Base-by-base conservation (phyloP, 2,329 filamentous ascomycete species). In the Trichoderma sp. region DNA sequence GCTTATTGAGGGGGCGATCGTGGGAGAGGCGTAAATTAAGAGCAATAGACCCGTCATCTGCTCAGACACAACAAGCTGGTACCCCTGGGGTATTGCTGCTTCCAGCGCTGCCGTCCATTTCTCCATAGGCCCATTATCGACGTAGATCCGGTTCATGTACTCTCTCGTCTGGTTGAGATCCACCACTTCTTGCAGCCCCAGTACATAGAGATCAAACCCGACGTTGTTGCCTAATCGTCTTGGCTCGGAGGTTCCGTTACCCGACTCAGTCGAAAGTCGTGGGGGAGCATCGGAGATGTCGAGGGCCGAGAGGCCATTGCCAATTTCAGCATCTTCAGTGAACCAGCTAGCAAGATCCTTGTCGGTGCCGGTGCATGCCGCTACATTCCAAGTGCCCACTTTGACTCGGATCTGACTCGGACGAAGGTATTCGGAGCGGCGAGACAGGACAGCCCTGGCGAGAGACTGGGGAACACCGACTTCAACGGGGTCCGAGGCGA, bases 381-480 rank as follows among this genome's bases (percentile, higher is more conserved):
- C 96, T 18, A 97, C 93, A 81, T 99, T 99, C 96, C 96, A 99
- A 0, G 93, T 92, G 56, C 95, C 96, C 66, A 99, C 87, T 82
- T 98, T 98, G 81, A 99, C 88, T 75, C 91, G 91, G 76, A 97
- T 89, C 65, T 88, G 88, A 79, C 91, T 91, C 57, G 90, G 88
- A 47, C 90, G 89, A 30, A 92, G 91, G 80, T 95, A 99, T 80
- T 98, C 95, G 63, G 88, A 83, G 77, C 91, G 89, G 69, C 96
- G 89, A 51, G 92, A 90, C 78, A 91, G 88, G 51, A 98, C 84
- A 34, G 89, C 88, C 73, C 84, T 85, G 60, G 88, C 88, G n/a
- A 92, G 86, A 4, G 89, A 90, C 68, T 86, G 84, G 1, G 86
- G 88, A 47, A 83, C 80, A 24, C 75, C 76, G 2, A 83, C 76